Evolutionary conservation across 106 monocot species (phyloP).

Genomic region (Posidonia australis): DNA sequence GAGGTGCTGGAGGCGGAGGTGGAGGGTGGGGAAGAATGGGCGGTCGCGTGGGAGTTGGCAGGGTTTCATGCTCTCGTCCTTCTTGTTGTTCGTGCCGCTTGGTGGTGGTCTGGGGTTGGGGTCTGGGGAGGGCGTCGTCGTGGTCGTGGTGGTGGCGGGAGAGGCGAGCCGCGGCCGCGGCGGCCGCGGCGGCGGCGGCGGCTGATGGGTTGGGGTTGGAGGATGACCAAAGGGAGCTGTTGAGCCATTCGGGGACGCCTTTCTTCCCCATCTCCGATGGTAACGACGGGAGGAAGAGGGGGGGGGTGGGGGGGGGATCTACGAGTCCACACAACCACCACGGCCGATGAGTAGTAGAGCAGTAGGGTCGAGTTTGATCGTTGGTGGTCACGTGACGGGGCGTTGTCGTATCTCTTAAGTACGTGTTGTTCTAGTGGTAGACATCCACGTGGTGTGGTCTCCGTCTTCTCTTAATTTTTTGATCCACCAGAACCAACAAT

Average conservation of each 20-base stretch:
- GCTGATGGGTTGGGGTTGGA: neutral
- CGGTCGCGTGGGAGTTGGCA: slow-evolving; percentile 4
- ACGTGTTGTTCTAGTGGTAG: too few relatives aligned
- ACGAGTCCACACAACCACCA: too few relatives aligned
- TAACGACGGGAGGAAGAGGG: too few relatives aligned
- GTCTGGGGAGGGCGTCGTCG: neutral
- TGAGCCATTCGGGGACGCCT: slow-evolving; percentile 63
- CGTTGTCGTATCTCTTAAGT: too few relatives aligned
- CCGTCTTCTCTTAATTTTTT: too few relatives aligned
- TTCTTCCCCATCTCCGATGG: slow-evolving; percentile 49
- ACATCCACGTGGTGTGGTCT: too few relatives aligned
- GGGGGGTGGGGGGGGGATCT: too few relatives aligned
- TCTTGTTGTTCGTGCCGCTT: too few relatives aligned
- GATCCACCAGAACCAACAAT: too few relatives aligned
- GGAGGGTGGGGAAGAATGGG: slow-evolving; percentile 11
- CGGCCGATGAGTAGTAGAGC: too few relatives aligned
- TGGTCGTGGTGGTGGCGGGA: neutral
- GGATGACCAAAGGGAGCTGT: slow-evolving; percentile 60
- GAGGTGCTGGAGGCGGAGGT: slow-evolving; percentile 1
- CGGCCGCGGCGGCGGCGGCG: neutral
- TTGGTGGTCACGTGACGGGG: too few relatives aligned
- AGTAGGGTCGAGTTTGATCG: too few relatives aligned
- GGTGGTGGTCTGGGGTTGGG: neutral
- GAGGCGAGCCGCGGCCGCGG: neutral
- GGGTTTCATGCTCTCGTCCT: slow-evolving; percentile 1